Conservation (phyloP, 2,329 filamentous ascomycete species). For the Torrubiella hemipterigena region DNA sequence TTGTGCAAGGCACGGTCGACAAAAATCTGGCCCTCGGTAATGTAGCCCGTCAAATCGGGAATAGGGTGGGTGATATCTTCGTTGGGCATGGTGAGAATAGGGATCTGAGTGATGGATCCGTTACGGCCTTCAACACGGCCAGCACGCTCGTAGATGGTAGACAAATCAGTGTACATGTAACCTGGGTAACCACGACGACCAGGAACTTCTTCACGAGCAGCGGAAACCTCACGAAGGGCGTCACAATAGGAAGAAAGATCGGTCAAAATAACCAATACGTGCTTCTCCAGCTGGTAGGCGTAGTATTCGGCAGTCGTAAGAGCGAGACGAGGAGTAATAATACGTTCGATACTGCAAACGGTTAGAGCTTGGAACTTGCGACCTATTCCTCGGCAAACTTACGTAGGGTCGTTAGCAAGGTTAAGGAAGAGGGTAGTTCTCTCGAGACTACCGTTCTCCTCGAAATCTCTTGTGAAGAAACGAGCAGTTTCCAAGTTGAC, state of each 20-base stretch:
- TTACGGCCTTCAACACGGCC: conserved; percentile 95
- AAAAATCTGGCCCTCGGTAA: conserved; percentile 98
- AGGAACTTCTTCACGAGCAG: conserved; percentile 94
- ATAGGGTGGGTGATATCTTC: conserved; percentile 99
- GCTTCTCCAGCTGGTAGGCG: conserved; percentile 99
- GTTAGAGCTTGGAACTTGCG: not conserved
- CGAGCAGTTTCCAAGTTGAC: conserved; percentile 98
- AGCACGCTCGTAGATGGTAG: conserved; percentile 97
- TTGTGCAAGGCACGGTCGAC: conserved; percentile 89
- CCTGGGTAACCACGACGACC: conserved; percentile 98
- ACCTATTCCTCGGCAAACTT: conserved; percentile 25
- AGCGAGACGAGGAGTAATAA: conserved; percentile 96
- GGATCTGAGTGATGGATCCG: conserved; percentile 97
- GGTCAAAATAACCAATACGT: conserved; percentile 96
- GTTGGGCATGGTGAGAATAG: conserved; percentile 98
- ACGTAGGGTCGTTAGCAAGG: conserved; percentile 98
- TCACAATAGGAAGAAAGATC: conserved; percentile 98
- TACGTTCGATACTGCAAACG: conserved; percentile 77
- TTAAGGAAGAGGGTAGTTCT: conserved; percentile 96
- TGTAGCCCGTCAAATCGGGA: conserved; percentile 96
- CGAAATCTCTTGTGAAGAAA: conserved; percentile 97
- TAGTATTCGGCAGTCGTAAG: conserved; percentile 99
- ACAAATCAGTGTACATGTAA: conserved; percentile 99
- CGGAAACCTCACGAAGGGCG: conserved; percentile 95
- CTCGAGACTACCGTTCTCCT: conserved; percentile 98